Base-by-base conservation (phyloP, 495 filamentous ascomycete species). In the Xylaria venustula region DNA sequence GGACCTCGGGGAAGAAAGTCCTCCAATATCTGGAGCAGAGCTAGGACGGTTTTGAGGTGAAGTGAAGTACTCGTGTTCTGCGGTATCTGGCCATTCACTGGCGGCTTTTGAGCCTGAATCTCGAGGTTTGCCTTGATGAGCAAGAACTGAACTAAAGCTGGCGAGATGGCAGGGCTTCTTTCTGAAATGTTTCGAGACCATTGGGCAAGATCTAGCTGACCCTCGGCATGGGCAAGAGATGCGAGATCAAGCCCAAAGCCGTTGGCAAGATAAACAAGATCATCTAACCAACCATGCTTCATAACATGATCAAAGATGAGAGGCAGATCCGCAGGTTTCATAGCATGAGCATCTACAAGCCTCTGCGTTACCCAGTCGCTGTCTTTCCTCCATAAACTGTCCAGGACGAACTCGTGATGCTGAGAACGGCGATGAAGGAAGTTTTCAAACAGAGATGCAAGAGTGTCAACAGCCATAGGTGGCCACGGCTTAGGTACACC, bases 211-310 rank as follows among this genome's bases (percentile, higher is more conserved):
- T 97, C 89, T 53, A 96, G 86, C 14, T 86, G 79, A 12, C 87
- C 86, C 63, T 89, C 88, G 4, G 90, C 87, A 73, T 97, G 92
- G n/a, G 91, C 92, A 30, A 92, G 81, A 28, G 92, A 89, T 12
- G 91, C 89, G 53, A 99, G 83, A 73, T 99, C 94, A 47, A 96
- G 84, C 11, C 90, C 89, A 67, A 98, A 90, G 0, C 87, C 88
- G 63, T 87, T 93, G 3, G 84, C 85, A 30, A 92, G 80, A 41
- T 83, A 83, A 34, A 91, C 82, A 11, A 96, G 79, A 62, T 90
- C 86, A 12, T 93, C 88, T 8, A 96, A 80, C 92, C 93, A 97
- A 44, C 82, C 80, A 61, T 91, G 87, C 62, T 86, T 85, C 41
- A 86, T 73, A 15, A 90, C 90, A 64, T 91, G 88, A 28, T 97